Conservation (phyloP, 768 basidiomycete genomes). For the Pulveroboletus frians region DNA sequence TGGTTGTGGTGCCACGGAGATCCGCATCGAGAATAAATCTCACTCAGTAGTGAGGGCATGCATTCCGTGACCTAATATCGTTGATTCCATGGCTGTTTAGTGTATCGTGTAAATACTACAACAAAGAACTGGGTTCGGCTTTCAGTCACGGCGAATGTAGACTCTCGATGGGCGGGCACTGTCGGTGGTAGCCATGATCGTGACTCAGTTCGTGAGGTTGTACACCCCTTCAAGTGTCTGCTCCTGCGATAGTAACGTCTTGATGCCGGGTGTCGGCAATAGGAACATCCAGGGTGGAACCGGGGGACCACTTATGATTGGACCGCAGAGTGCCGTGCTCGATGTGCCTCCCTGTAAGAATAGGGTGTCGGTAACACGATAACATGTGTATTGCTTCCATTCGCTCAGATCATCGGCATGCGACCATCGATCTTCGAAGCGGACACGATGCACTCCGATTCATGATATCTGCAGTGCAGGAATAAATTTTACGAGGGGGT, state of each 20-base stretch:
- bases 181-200: neutral
- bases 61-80: neutral
- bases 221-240: neutral
- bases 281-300: no score
- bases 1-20: no score
- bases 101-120: neutral
- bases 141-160: neutral
- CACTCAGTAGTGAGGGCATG: no score
- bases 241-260: neutral
- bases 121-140: neutral
- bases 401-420: constrained; percentile 7
- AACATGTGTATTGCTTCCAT: constrained; percentile 6
- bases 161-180: neutral
- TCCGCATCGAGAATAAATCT: no score
- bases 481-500: neutral
- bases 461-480: neutral
- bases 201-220: no score
- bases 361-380: neutral
- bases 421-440: constrained; percentile 11
- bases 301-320: no score
- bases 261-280: neutral
- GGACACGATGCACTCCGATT: constrained; percentile 9
- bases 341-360: constrained; percentile 25
- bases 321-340: constrained; percentile 12
- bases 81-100: neutral